phyloP scores from a whole-genome alignment of 257 asterid species.

The Capsicum chinense region DNA sequence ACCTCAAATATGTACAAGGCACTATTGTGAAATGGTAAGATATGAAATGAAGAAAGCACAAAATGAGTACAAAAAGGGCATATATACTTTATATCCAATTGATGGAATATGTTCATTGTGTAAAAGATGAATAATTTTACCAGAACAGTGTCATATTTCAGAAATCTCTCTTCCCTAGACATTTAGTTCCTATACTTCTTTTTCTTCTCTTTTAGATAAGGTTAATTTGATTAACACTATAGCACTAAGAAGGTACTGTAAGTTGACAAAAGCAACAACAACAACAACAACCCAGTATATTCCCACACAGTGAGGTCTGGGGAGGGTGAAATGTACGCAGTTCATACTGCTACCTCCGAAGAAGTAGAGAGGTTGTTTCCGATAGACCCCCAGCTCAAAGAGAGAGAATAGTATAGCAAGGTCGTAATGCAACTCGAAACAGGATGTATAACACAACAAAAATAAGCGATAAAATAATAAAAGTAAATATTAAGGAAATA shows the following conservation, averaged over 20 bases:
- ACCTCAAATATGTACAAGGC: no score
- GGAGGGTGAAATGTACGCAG: no score
- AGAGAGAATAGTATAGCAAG: no score
- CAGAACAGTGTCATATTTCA: not conserved
- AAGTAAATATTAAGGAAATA: no score
- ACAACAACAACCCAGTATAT: not conserved
- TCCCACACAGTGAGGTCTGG: not conserved
- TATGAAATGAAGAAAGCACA: not conserved
- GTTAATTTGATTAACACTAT: not conserved
- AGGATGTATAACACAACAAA: no score
- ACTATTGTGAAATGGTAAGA: constrained; percentile 20
- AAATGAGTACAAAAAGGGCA: constrained; percentile 15
- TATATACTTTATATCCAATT: not conserved
- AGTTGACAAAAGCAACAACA: not conserved
- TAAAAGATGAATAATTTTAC: not conserved
- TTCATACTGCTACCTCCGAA: no score
- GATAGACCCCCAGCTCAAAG: no score
- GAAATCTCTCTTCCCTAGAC: not conserved
- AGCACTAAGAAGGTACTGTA: not conserved
- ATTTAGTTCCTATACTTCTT: not conserved
- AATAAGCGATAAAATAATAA: no score
- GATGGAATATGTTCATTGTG: not conserved
- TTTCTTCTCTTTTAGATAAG: not conserved
- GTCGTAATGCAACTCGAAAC: no score
- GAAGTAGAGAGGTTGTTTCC: no score